Evolutionary conservation across 2,329 filamentous ascomycete species (phyloP), one percentile per base, ranked within the genome.

Genomic region (Aureobasidium sp.): DNA sequence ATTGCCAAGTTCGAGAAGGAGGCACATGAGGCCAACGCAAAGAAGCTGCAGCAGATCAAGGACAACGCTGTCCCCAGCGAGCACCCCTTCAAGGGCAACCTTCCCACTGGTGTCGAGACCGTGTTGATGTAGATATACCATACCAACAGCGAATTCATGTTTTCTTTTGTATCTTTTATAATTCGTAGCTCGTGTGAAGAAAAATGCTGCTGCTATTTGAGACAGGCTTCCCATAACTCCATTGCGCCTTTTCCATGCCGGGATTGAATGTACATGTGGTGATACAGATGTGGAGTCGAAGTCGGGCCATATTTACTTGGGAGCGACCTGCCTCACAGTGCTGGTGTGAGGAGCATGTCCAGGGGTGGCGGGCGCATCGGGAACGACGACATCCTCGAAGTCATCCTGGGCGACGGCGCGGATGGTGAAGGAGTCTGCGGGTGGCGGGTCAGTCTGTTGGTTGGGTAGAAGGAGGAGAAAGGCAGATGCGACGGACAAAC

Each of bases 381-480:
- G 94, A 40, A 97, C 87, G 72, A 91, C 87, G 69, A 97, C 92
- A 73, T 99, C 94, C 62, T 92, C 90, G 78, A 99, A 99, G 67
- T 97, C 90, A 75, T 97, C 94, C 76, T 97, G 94, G 47, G 93
- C 91, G 71, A 99, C 89, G 60, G 90, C 91, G 67, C 81, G 84
- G 72, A 99, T 88, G 45, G 87, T 90, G 73, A 84, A 89, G 60
- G 81, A 77, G 71, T 89, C 87, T 89, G 64, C 37, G 52, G 52
- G 33, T n/a, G 14, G 9, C 19, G 12, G 29, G 27, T 65, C n/a
- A 68, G 62, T 52, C 17, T 27, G 14, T 22, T 29, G 24, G 48
- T 27, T 8, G 15, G 12, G n/a, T 27, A 35, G 17, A 19, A 5
- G 24, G 56, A 45, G 24, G 35, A 31, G 8, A n/a, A n/a, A 48